Conservation (phyloP, 371 early-diverging fungal species). For the Amoeboradix gromovi region DNA sequence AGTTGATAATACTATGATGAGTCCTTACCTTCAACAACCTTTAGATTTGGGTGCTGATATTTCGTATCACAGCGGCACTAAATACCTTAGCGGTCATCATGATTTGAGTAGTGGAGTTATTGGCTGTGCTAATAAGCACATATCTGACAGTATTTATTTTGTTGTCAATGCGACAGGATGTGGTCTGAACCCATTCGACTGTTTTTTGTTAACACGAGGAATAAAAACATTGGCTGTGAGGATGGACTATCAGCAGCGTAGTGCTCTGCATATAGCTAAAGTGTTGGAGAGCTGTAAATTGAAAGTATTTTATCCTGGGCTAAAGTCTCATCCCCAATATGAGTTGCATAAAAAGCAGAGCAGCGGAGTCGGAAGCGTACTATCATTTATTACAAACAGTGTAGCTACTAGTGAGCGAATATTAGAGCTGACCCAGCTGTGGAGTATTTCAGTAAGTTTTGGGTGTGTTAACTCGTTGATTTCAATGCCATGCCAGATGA, state of each 20-base stretch:
- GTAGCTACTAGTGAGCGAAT: constrained; percentile 21
- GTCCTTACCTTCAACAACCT: constrained; percentile 81
- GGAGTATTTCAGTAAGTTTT: constrained; percentile 49
- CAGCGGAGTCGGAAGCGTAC: constrained; percentile 36
- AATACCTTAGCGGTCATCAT: constrained; percentile 90
- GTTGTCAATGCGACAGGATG: constrained; percentile 83
- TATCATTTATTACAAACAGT: constrained; percentile 42
- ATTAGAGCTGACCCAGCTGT: constrained; percentile 31
- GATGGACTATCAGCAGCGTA: constrained; percentile 61
- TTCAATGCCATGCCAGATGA: constrained; percentile 66
- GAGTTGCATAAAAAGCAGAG: constrained; percentile 44
- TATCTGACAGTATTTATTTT: constrained; percentile 46
- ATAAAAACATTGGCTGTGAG: constrained; percentile 75
- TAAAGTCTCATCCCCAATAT: constrained; percentile 47
- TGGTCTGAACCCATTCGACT: constrained; percentile 87
- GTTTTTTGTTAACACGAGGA: constrained; percentile 75
- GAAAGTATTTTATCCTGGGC: constrained; percentile 55
- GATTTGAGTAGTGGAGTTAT: constrained; percentile 91
- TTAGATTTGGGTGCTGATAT: constrained; percentile 71
- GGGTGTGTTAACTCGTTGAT: constrained; percentile 54
- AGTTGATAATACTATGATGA: constrained; percentile 96
- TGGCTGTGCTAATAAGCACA: constrained; percentile 35
- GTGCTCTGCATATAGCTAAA: constrained; percentile 45
- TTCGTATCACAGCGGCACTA: constrained; percentile 87
- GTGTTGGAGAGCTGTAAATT: constrained; percentile 26